Conservation (phyloP, 2,329 filamentous ascomycete genomes). For the Fusarium transvaalense region DNA sequence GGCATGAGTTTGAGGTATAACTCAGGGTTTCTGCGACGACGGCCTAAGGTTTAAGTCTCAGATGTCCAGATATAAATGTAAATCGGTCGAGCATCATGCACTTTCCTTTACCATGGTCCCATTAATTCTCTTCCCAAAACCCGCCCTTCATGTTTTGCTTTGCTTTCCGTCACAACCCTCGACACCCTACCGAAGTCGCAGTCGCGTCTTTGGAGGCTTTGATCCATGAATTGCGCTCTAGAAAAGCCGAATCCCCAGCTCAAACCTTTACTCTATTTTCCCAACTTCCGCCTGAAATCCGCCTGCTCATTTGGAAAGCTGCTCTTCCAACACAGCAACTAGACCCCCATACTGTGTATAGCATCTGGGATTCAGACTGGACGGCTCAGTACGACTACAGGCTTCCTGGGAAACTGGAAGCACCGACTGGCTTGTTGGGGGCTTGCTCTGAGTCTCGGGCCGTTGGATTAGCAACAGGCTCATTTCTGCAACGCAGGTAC, state of each 20-base stretch:
- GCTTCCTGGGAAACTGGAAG: background rate
- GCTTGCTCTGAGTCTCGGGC: background rate
- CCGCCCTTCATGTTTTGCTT: background rate
- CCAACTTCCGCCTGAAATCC: constrained; percentile 4
- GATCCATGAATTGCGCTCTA: background rate
- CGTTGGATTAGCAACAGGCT: background rate
- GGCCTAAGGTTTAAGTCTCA: no score
- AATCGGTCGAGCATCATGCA: no score
- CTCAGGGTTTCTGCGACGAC: no score
- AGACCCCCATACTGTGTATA: background rate
- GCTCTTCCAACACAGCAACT: background rate
- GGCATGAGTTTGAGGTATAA: no score
- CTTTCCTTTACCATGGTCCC: no score
- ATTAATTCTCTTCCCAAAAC: background rate
- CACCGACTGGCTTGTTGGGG: background rate
- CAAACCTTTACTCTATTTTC: background rate
- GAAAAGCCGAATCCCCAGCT: no score
- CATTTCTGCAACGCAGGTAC: background rate
- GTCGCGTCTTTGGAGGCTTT: background rate
- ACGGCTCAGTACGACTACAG: no score
- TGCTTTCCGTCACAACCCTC: background rate
- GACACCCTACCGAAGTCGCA: background rate
- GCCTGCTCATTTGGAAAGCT: constrained; percentile 14
- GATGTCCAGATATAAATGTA: no score
- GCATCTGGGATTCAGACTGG: no score